Percentiles rank a stretch among this genome's conserved stretches.
These are phyloP conservation scores for Yarrowia deformans DNA, from an alignment of 805 yeast species.

Conservation along the genomic window DNA sequence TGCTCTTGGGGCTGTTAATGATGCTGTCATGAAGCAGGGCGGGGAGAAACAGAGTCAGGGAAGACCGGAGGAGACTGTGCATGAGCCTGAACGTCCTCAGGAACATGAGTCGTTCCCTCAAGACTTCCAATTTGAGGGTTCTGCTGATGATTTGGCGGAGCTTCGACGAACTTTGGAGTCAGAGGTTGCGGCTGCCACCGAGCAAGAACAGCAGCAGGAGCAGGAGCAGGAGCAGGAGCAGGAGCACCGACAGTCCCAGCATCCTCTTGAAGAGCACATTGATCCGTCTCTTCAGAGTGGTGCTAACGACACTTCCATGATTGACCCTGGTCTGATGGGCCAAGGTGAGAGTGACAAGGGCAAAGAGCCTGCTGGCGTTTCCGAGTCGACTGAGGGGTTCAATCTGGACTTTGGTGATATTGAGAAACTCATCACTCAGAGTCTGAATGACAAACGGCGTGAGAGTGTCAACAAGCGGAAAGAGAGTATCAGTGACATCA, in stretches of 20 bases:
- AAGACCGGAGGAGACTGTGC: background rate
- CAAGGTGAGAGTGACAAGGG: conserved; percentile 5
- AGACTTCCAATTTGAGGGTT: conserved; percentile 18
- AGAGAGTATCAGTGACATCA: conserved; percentile 35
- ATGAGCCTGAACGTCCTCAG: conserved; percentile 5
- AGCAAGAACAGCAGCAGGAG: background rate
- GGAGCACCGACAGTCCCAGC: conserved; percentile 3
- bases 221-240: conserved; percentile 12
- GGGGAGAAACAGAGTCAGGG: conserved; percentile 4
- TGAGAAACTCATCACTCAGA: conserved; percentile 32
- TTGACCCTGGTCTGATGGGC: conserved; percentile 27
- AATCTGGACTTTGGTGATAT: conserved; percentile 34
- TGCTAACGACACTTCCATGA: conserved; percentile 10
- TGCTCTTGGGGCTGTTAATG: conserved; percentile 27
- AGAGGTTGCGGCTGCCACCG: conserved; percentile 8
- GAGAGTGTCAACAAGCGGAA: conserved; percentile 23
- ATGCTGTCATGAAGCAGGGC: conserved; percentile 25
- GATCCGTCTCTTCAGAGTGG: conserved; percentile 18
- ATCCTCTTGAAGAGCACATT: conserved; percentile 13
- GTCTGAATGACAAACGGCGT: conserved; percentile 25
- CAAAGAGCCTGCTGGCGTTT: conserved; percentile 20
- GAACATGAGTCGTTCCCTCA: conserved; percentile 6
- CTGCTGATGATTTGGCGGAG: conserved; percentile 17
- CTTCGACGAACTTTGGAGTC: conserved; percentile 24
- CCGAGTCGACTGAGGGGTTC: conserved; percentile 18